Conservation (phyloP, 768 basidiomycete genomes). For the Boletus rubroflammeus region DNA sequence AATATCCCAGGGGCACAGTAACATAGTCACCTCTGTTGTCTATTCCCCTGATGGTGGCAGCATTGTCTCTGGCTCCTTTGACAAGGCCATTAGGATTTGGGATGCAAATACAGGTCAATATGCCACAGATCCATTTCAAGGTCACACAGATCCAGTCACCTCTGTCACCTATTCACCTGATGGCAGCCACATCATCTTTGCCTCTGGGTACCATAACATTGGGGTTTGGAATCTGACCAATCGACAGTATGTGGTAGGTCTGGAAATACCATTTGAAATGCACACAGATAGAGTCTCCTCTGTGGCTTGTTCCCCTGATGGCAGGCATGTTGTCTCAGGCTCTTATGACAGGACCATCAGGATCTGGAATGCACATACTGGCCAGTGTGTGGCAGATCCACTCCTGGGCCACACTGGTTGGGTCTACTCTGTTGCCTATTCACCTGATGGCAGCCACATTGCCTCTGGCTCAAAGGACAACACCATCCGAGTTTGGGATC, state of each 20-base stretch:
- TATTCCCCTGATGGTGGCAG: constrained; percentile 15
- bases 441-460: constrained; percentile 28
- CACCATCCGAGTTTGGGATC: constrained; percentile 25
- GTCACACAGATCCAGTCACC: neutral
- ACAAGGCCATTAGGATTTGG: constrained; percentile 8
- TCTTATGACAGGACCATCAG: neutral
- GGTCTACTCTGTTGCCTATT: constrained; percentile 15
- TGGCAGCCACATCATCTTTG: constrained; percentile 18
- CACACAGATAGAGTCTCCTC: neutral
- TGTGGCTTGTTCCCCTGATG: constrained; percentile 19
- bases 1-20: constrained; percentile 3
- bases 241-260: neutral
- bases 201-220: constrained; percentile 1
- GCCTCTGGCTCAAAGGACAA: constrained; percentile 19
- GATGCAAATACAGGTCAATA: constrained; percentile 6
- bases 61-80: constrained; percentile 12
- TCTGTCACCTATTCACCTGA: constrained; percentile 19
- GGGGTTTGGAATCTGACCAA: constrained; percentile 7
- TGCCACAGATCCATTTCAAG: neutral
- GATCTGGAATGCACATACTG: constrained; percentile 16
- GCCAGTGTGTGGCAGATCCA: neutral
- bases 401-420: constrained; percentile 3
- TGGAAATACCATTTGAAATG: neutral
- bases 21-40: neutral
- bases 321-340: constrained; percentile 5